Evolutionary conservation across 2,329 filamentous ascomycete species (phyloP), one percentile per base, ranked within the genome.

Genomic region (Calonectria hawksworthii): DNA sequence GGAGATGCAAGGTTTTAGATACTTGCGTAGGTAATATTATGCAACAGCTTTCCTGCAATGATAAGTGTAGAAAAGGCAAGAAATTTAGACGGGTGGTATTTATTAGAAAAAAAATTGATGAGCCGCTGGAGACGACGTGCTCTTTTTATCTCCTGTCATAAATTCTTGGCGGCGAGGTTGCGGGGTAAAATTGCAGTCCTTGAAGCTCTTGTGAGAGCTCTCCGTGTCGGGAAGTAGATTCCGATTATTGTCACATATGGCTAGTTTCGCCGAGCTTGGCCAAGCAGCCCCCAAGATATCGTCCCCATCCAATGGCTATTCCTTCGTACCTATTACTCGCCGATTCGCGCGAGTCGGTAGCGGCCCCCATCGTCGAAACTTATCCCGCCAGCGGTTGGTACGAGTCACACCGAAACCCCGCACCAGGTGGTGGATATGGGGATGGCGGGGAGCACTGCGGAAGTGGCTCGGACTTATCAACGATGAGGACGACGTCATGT

Each of bases 191-290:
- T 13, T 5, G 32, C 36, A 36, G 47, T 10, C 51, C 65, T 44
- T 26, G 26, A 63, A 50, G 61, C 38, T 65, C 38, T 65, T 26
- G 26, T 47, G 18, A 18, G 38, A 36, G 14, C 36, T 65, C 36
- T 23, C 21, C 34, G 13, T 16, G 13, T 50, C 47, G 68, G 28
- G 18, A 54, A 34, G 36, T 9, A 36, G 26, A 50, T 47, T 34
- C 38, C 51, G 51, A 32, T 56, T 64, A 23, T 66, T 68, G n/a
- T 23, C 44, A 23, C n/a, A 68, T 44, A 34, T 23, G 71, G 71
- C 65, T 73, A 73, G 66, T 51, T 38, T 66, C 66, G 66, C 66
- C 71, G 71, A 23, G 28, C n/a, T 28, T 38, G 14, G 23, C 8
- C 13, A 26, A 63, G n/a, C 32, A 34, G 18, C n/a, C 54, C 44